Evolutionary conservation across 2,329 filamentous ascomycete species (phyloP).

Genomic region (Talaromyces albobiverticillius): DNA sequence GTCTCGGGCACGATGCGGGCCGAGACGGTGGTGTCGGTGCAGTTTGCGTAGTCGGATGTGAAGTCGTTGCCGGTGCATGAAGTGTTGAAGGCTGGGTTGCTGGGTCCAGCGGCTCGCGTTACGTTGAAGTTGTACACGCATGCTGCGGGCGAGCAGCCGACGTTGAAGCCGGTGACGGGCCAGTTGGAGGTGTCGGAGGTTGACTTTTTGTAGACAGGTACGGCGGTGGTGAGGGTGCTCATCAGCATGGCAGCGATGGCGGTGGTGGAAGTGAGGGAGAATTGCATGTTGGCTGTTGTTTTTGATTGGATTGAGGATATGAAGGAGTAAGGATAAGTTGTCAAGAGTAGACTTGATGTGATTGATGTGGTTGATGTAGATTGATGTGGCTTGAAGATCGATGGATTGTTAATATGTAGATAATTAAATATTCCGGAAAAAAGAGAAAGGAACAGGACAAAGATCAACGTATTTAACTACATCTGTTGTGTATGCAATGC

Average conservation of each 20-base stretch:
- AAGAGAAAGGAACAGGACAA: neutral
- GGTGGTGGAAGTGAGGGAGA: neutral
- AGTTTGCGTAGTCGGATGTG: slow-evolving; percentile 21
- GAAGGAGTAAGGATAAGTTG: no score
- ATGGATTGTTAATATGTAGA: no score
- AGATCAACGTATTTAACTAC: slow-evolving; percentile 2
- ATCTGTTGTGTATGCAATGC: no score
- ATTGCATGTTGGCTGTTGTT: slow-evolving; percentile 6
- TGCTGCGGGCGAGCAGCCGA: slow-evolving; percentile 31
- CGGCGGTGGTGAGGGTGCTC: slow-evolving; percentile 1
- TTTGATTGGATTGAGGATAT: no score
- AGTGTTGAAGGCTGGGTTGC: slow-evolving; percentile 34
- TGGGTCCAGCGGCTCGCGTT: slow-evolving; percentile 20
- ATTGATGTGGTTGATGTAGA: no score
- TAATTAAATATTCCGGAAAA: no score
- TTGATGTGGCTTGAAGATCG: no score
- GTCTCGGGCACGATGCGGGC: slow-evolving; percentile 12
- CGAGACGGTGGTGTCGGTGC: slow-evolving; percentile 20
- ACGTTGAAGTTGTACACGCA: slow-evolving; percentile 35
- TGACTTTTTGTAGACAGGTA: neutral
- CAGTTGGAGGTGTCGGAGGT: slow-evolving; percentile 18
- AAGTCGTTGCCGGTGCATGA: slow-evolving; percentile 28
- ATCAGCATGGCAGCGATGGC: slow-evolving; percentile 2
- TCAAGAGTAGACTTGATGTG: no score
- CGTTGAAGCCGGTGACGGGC: slow-evolving; percentile 29